Evolutionary conservation across 2,329 filamentous ascomycete species (phyloP).

Genomic region (Penicillium brasilianum): DNA sequence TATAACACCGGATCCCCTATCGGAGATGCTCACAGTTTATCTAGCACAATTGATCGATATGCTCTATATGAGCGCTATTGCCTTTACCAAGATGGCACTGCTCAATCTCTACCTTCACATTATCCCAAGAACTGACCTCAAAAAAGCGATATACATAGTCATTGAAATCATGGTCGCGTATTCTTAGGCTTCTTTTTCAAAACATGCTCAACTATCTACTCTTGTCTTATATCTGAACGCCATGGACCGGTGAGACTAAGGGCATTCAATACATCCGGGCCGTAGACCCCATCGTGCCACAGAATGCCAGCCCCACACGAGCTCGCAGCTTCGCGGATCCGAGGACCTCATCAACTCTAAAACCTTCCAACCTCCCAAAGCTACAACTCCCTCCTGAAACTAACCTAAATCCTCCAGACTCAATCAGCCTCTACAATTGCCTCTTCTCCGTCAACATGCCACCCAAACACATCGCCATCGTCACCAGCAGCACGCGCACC

Average conservation of each 20-base stretch:
- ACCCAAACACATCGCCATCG: conserved; percentile 39
- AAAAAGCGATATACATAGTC: background rate
- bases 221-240: background rate
- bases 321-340: conserved; percentile 10
- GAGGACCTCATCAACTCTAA: conserved; percentile 3
- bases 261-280: background rate
- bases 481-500: conserved; percentile 43
- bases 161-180: background rate
- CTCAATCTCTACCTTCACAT: background rate
- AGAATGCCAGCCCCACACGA: background rate
- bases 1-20: background rate
- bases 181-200: background rate
- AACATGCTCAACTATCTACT: background rate
- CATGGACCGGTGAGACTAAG: background rate
- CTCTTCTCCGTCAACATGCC: conserved; percentile 18
- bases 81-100: background rate
- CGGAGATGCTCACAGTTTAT: background rate
- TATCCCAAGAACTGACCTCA: background rate
- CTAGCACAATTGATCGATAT: background rate
- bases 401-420: background rate
- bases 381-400: background rate
- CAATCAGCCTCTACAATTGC: background rate
- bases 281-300: too few relatives aligned
- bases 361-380: background rate
- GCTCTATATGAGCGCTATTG: background rate